Evolutionary conservation across 768 basidiomycete genomes (phyloP), one percentile per base, ranked within the genome.

Genomic region (Mrakia gelida): DNA sequence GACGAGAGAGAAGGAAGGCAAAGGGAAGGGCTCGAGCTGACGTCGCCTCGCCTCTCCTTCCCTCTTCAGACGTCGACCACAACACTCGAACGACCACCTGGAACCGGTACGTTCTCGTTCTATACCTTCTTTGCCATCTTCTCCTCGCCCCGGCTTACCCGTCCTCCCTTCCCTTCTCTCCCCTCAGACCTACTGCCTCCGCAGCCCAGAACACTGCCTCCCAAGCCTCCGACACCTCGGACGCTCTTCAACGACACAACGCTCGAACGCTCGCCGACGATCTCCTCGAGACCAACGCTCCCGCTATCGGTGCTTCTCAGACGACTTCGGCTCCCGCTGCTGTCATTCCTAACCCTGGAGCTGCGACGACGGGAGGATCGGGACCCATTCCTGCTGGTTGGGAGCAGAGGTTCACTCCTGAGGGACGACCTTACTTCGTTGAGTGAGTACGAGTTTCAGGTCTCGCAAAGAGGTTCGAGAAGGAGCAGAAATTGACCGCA

Each of bases 371-470:
- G n/a, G 85, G 91, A 54, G 96, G 95, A 5, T 87, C 89, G 1
- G 95, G 97, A 2, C 91, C 90, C 75, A 87, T 99, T 28, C 97
- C 97, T 2, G 92, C 95, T 79, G 97, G 97, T 2, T 99, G 97
- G 97, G 97, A 99, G 84, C 97, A 98, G 86, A 90, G 97, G 54
- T 96, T 95, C 86, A 99, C 97, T 3, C 95, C 95, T 0, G 97
- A 99, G 86, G 97, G 97, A 28, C 90, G 97, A 59, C 94, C 97
- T 2, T 99, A 99, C 86, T 99, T 97, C 84, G 97, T 99, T 71
- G 97, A 99, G 71, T 73, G 34, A 38, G 65, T 67, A 26, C 49
- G 13, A 52, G 49, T 13, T 52, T 2, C 2, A 52, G 15, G 15
- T 52, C 49, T 52, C 2, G 16, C 15, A 7, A 21, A 2, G 49